Base-by-base conservation (phyloP, 106 monocot genomes). In the Dendrobium officinale region DNA sequence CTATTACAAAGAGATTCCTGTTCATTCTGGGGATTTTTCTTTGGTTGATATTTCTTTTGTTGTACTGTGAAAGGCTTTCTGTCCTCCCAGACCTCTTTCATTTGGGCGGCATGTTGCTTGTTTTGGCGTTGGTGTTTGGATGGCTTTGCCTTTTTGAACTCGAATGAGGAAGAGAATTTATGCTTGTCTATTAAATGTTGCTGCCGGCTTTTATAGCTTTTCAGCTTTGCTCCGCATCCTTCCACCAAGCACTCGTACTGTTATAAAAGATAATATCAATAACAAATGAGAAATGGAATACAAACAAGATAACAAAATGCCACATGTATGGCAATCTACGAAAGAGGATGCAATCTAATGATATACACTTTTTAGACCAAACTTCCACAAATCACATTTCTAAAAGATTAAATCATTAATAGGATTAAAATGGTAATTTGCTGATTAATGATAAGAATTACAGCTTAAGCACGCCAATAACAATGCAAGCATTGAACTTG, bases 191-290 rank as follows among this genome's bases (percentile, higher is more conserved):
- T 67, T 41, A 99, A 91, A 67, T 99, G 98, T 58, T 91, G 95
- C 29, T 91, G 89, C 42, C 98, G 83, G 61, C 91, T 88, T 82
- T 90, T 80, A 48, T 95, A 93, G 88, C 83, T 95, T 85, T 95
- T 99, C 61, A 99, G 72, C 83, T 99, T 99, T 55, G 83, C 61
- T n/a, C 84, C 92, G 84, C 98, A 99, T 37, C 95, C 95, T 83
- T 99, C 98, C 73, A 99, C 92, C 82, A 99, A 78, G 37, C 98
- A 99, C 51, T 99, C 92, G 29, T 89, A 99, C 98, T 99, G 89
- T 81, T 49, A 33, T 55, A 83, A 33, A 80, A 13, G 70, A 70
- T 70, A 51, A 51, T 51, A 51, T 51, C 13, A 15, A 51, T 51
- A 51, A 51, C 13, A 13, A 13, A 3, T 13, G 51, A 51, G 51